Evolutionary conservation across 2,329 filamentous ascomycete genomes (phyloP), one percentile per base, ranked within the genome.

Genomic region (Penicillium sp.): DNA sequence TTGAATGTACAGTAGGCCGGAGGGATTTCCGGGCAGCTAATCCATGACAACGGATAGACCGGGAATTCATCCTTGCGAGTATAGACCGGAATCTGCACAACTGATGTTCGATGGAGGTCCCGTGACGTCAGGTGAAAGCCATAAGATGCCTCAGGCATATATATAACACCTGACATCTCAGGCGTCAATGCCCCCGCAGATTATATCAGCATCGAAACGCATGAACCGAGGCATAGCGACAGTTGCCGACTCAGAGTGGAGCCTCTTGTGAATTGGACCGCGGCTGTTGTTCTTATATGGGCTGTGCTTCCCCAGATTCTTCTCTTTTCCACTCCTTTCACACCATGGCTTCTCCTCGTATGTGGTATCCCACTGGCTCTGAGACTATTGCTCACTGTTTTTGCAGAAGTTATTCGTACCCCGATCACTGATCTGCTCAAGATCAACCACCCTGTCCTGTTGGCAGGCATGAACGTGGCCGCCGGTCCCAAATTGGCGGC

Each of bases 381-480:
- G 25, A 6, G 25, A 11, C 11, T 30, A 13, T 30, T 30, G 27
- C 34, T 36, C n/a, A 36, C 17, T 6, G 18, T 28, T 22, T 7
- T 4, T 27, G 15, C 66, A 90, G 85, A 92, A 73, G 76, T 85
- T 74, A 83, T 98, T 68, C 85, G 85, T 61, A 98, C 92, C 37
- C 81, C 85, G 52, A 75, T 89, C 59, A 98, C 92, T 55, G 90
- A 96, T 77, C 84, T 96, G 50, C 84, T 98, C 71, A 85, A 87
- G 75, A 96, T 98, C 78, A 86, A 94, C 67, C 92, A 98, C 71
- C 92, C 92, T 42, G 75, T 98, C 62, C 74, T 98, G 60, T 82
- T 98, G 47, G 92, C 92, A 56, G 92, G 92, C 66, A 98, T 98
- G 92, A 96, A 98, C 76, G 92, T 96, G 48, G 92, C 92, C 40